A percentile compares a stretch with the other conserved stretches of the same genome.
Conservation (phyloP, 176 grass and related monocot species). For the Rhipidocladum racemiflorum region DNA sequence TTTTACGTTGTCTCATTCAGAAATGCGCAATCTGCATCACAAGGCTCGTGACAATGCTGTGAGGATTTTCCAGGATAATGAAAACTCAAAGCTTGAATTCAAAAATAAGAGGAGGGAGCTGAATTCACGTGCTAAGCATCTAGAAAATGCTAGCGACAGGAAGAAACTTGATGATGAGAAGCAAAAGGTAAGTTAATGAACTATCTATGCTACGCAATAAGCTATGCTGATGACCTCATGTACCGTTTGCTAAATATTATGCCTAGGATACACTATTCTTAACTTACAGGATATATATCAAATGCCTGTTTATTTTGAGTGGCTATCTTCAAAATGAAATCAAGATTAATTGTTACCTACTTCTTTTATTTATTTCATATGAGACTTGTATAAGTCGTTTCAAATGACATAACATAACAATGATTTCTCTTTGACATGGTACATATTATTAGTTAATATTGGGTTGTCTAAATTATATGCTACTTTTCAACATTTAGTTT, state of each 20-base stretch:
- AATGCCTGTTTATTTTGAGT: not conserved
- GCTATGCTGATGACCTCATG: constrained; percentile 5
- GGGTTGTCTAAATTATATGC: constrained; percentile 10
- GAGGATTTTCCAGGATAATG: constrained; percentile 68
- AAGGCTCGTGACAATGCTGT: constrained; percentile 53
- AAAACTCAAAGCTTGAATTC: constrained; percentile 70
- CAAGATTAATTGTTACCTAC: not conserved
- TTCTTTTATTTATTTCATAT: constrained; percentile 7
- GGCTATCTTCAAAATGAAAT: not conserved
- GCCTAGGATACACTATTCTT: constrained; percentile 3
- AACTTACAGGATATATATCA: not conserved
- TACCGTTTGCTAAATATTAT: not conserved
- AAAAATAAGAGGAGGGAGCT: constrained; percentile 69
- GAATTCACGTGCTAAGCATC: constrained; percentile 50
- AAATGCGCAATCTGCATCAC: constrained; percentile 67
- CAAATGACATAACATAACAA: not conserved
- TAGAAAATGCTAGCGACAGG: constrained; percentile 63
- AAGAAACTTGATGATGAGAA: constrained; percentile 66
- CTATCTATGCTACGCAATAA: constrained; percentile 2
- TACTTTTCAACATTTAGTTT: not conserved
- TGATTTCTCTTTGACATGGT: not conserved
- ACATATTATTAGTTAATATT: not conserved
- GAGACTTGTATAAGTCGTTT: not conserved
- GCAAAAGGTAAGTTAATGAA: constrained; percentile 60
- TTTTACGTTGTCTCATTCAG: constrained; percentile 43